Evolutionary conservation across 768 basidiomycete species (phyloP), one percentile per base, ranked within the genome.

Genomic region (Boletus speciosus): DNA sequence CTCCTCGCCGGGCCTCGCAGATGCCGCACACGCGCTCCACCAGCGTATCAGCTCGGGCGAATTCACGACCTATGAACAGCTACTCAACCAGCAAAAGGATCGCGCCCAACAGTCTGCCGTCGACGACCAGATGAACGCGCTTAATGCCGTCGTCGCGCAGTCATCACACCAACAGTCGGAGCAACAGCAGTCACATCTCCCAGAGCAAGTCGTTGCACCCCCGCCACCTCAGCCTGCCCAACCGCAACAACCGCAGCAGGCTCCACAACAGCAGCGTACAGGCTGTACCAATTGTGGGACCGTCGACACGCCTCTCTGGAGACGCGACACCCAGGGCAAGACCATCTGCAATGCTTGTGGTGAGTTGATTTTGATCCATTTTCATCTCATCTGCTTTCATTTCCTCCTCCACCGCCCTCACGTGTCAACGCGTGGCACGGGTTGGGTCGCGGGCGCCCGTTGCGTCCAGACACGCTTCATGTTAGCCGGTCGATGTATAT

Each of bases 311-410:
- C 90, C 91, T 35, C 81, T 93, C 27, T 93, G 92, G 92, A 77
- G 90, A 62, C 81, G 90, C 61, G 90, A 90, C 67, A 75, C 79
- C 41, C 83, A 88, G 62, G 92, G 91, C 54, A 90, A 87, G 70
- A 81, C 85, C 46, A 82, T 93, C 66, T 94, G 92, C 76, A 93
- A 93, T 71, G 88, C 89, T 48, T 93, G 92, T 71, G 92, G 91
- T 93, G 69, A 81, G 90, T 81, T 37, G 53, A 59, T 66, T 59
- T 29, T 58, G 34, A 58, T 63, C 64, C 54, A 15, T 60, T 64
- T 67, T 65, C 64, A 65, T 67, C 65, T 63, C 65, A 70, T 71
- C 67, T 65, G 8, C 66, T 68, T 63, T 64, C 64, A 65, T 66
- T 65, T 61, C 71, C 64, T 59, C 57, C 60, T 64, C 58, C 60